phyloP scores from a whole-genome alignment of 2,329 filamentous ascomycete genomes.

The Alternaria metachromatica region DNA sequence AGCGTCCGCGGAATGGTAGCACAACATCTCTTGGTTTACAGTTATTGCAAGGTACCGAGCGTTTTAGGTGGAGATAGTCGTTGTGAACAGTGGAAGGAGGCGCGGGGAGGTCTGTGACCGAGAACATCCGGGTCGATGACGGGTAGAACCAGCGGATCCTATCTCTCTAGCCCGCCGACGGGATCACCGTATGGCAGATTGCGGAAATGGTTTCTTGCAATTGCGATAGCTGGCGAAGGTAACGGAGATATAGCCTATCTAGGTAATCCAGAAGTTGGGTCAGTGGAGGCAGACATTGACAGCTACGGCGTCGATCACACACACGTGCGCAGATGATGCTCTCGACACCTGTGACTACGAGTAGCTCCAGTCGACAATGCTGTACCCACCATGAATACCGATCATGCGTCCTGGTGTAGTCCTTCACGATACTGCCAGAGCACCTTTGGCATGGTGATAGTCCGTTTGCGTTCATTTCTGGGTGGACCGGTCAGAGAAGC shows the following conservation, averaged over 20 bases:
- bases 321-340: not conserved
- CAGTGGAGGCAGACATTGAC: not conserved
- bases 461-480: slow-evolving; percentile 17
- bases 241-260: slow-evolving; percentile 10
- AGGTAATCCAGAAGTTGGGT: slow-evolving; percentile 8
- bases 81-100: slow-evolving; percentile 1
- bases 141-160: slow-evolving; percentile 2
- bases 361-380: not conserved
- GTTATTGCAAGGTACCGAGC: not conserved
- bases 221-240: not conserved
- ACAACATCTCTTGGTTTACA: not conserved
- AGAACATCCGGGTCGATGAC: slow-evolving; percentile 5
- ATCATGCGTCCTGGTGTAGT: not conserved
- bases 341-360: not conserved
- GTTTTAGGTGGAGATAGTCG: not conserved
- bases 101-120: slow-evolving; percentile 14
- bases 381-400: not conserved
- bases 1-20: slow-evolving; percentile 9
- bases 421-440: not conserved
- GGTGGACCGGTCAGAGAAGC: slow-evolving; percentile 23
- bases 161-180: slow-evolving; percentile 2
- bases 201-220: slow-evolving; percentile 2
- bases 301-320: not conserved
- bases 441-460: not conserved
- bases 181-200: slow-evolving; percentile 19